Percentiles rank a stretch among this genome's conserved stretches.
Evolutionary conservation across 139 green algal species (phyloP).

Genomic region (Nannochloris sp.): DNA sequence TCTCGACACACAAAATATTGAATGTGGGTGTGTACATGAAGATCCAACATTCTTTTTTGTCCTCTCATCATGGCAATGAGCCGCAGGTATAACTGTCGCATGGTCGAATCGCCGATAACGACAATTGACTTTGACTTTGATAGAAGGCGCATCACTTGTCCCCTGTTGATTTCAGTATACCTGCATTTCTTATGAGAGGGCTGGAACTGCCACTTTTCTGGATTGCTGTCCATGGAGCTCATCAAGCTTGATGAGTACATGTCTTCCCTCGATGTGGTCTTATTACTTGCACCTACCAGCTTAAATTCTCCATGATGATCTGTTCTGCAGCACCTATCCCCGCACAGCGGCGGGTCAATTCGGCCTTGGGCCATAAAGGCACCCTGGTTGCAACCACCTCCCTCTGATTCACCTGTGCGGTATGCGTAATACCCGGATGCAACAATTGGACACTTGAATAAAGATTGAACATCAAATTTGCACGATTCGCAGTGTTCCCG

Average conservation of each 20-base stretch:
- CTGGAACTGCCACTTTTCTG: background rate
- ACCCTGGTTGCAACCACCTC: constrained; percentile 1
- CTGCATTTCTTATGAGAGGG: constrained; percentile 1
- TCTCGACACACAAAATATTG: constrained; percentile 9
- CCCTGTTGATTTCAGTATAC: constrained; percentile 9
- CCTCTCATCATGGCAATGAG: constrained; percentile 11
- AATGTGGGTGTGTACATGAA: constrained; percentile 7
- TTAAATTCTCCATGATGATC: constrained; percentile 8
- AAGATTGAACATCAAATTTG: background rate
- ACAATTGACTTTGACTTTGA: constrained; percentile 5
- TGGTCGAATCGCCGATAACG: constrained; percentile 11
- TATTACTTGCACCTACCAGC: background rate
- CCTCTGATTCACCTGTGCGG: constrained; percentile 7
- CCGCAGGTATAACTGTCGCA: constrained; percentile 5
- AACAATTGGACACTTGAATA: constrained; percentile 11
- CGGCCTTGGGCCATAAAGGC: background rate
- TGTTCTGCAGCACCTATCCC: constrained; percentile 4
- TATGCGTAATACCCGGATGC: constrained; percentile 8
- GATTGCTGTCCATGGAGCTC: background rate
- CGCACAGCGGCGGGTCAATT: background rate
- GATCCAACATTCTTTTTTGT: constrained; percentile 2
- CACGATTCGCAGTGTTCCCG: constrained; percentile 3
- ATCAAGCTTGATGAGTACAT: background rate
- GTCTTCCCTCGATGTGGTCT: background rate
- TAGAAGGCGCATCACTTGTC: constrained; percentile 3